Evolutionary conservation across 768 basidiomycete genomes (phyloP).

Genomic region (Lentinula sp.): DNA sequence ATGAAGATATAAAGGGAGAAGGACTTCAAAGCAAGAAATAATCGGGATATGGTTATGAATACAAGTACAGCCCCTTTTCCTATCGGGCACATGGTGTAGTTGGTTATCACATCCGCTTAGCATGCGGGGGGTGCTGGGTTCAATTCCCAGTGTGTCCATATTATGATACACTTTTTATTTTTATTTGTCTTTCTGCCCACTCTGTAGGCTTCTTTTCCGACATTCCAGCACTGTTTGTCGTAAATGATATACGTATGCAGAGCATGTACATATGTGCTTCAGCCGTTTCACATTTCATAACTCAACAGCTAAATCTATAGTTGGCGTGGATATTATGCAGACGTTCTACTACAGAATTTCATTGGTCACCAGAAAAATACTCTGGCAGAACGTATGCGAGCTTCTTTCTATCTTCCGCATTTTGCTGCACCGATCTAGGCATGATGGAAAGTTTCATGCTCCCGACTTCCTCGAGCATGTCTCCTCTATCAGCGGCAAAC

Average conservation of each 20-base stretch:
- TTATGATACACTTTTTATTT: not conserved
- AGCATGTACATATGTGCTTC: no score
- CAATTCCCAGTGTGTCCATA: conserved; percentile 7
- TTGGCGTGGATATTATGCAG: no score
- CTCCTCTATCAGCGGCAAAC: conserved; percentile 36
- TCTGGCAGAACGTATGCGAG: conserved; percentile 72
- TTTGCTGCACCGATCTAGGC: conserved; percentile 53
- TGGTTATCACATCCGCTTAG: conserved; percentile 28
- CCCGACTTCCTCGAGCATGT: conserved; percentile 68
- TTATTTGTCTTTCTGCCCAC: no score
- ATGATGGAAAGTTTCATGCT: conserved; percentile 86
- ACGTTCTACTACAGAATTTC: not conserved
- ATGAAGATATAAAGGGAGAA: no score
- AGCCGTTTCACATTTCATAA: no score
- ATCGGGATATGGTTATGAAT: no score
- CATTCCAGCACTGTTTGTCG: no score
- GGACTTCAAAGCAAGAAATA: no score
- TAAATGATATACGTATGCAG: no score
- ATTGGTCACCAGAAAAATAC: conserved; percentile 42
- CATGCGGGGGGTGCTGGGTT: conserved; percentile 10
- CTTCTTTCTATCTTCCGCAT: conserved; percentile 57
- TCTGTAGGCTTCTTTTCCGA: no score
- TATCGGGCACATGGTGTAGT: conserved; percentile 19
- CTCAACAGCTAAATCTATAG: no score
- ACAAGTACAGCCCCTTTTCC: no score